Evolutionary conservation across 2,329 filamentous ascomycete genomes (phyloP), one percentile per base, ranked within the genome.

Genomic region (Rosellinia necatrix): DNA sequence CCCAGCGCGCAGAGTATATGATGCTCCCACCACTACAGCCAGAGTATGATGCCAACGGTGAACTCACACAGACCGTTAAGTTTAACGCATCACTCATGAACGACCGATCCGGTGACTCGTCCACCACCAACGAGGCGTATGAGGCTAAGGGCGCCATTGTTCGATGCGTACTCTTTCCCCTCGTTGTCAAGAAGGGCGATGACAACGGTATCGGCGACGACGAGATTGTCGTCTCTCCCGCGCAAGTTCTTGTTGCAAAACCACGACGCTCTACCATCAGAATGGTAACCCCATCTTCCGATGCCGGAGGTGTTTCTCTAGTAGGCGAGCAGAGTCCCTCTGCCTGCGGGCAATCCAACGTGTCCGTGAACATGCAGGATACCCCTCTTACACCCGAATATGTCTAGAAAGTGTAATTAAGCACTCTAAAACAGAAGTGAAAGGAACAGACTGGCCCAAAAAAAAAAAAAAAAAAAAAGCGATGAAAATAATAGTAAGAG

Each of bases 1-100:
- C 89, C 13, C 94, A 99, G 73, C 87, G 91, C 57, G 92, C 94
- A 32, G 94, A 97, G 77, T 99, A 96, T 78, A 94, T 96, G 78
- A 99, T 99, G 93, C 86, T 97, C 15, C 93, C 94, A 24, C 94
- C 94, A 4, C 80, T 96, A 53, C 91, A 94, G 73, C 94, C 94
- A 19, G 92, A 97, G 73, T 97, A 96, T 74, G 92, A 97, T 73
- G 88, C 87, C 66, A 91, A 94, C 61, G 94, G 94, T 65, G 93
- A 97, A 68, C 83, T 99, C 7, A 82, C 88, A 13, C 89, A 90
- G 51, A 93, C 92, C 53, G 91, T 97, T 8, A 82, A 86, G 57
- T 99, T 99, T 83, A 96, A 96, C 69, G 89, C 93, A 1, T 84
- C 89, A 27, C 84, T 96, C 68, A 97, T 99, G 93, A 96, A 94